phyloP scores from a whole-genome alignment of 257 asterid genomes.

The Primulina eburnea region DNA sequence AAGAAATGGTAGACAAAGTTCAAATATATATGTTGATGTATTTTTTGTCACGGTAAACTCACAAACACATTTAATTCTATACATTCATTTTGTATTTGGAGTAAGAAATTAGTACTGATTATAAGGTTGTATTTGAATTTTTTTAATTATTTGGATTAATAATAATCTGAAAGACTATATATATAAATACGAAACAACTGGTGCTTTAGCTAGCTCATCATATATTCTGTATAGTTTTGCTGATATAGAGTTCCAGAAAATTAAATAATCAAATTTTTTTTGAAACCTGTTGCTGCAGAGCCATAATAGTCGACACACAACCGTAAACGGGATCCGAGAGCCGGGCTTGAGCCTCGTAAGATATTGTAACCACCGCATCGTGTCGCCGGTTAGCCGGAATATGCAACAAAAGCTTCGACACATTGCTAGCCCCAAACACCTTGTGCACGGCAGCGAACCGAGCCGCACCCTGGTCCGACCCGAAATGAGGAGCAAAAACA shows the following conservation, averaged over 20 bases:
- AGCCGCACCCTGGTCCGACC: slow-evolving; percentile 83
- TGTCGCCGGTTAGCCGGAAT: slow-evolving; percentile 64
- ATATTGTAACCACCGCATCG: slow-evolving; percentile 75
- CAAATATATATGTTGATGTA: too few relatives aligned
- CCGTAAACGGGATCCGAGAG: slow-evolving; percentile 90
- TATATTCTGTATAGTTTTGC: not conserved
- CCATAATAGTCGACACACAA: slow-evolving; percentile 72
- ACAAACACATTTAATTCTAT: too few relatives aligned
- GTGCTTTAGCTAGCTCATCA: too few relatives aligned
- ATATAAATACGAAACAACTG: too few relatives aligned
- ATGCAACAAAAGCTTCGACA: slow-evolving; percentile 67
- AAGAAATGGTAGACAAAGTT: too few relatives aligned
- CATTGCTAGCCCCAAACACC: slow-evolving; percentile 89
- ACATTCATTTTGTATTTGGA: not conserved
- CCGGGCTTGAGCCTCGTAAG: slow-evolving; percentile 88
- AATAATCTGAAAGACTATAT: too few relatives aligned
- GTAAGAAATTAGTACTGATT: not conserved
- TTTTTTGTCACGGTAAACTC: too few relatives aligned
- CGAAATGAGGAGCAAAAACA: slow-evolving; percentile 80
- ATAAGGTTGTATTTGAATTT: too few relatives aligned
- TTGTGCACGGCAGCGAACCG: slow-evolving; percentile 91
- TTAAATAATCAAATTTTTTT: not conserved
- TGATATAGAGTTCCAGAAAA: not conserved
- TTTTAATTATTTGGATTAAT: too few relatives aligned
- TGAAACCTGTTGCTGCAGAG: slow-evolving; percentile 79